Base-by-base conservation (phyloP, 2,329 filamentous ascomycete genomes). In the Monosporascus sp. region DNA sequence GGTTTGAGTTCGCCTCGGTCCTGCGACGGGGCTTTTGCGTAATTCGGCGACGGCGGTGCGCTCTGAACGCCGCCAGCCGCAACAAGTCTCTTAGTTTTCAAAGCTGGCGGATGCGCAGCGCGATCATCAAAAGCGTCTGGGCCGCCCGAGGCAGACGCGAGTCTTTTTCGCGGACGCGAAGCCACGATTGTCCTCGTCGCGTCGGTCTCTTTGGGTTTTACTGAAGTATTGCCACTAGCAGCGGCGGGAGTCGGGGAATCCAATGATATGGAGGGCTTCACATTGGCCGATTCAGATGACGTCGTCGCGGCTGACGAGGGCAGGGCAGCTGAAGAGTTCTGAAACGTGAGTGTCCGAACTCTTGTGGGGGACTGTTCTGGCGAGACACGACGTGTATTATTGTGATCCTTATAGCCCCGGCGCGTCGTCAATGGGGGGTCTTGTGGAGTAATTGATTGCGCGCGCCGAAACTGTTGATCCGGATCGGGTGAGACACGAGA, bases 1-100 rank as follows among this genome's bases (percentile, higher is more conserved):
- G 75, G 64, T 49, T 77, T 63, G 52, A 79, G 66, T 60, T 79
- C 76, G 50, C 75, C 74, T 63, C 77, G 77, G 52, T 72, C 75
- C 37, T 70, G 70, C 52, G 66, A 61, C 62, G 63, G 67, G 46
- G 72, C 69, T 55, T 67, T 68, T 48, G 66, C 66, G 31, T 65
- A 60, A 57, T 60, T 63, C 53, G 68, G 68, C 52, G 60, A 58
- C 43, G 63, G 52, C 47, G 51, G 48, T 50, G 56, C 51, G 48
- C 55, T 52, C 41, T 52, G 53, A 55, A 39, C 58, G 49, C 55
- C 51, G 49, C 58, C 55, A 22, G 55, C 51, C 31, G 55, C 54
- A 44, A 53, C 47, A 45, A 57, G 53, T 47, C 58, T 55, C 47
- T 54, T 51, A n/a, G 48, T 39, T 35, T 37, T 41, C 35, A 41